Base-by-base conservation (phyloP, 1,284 basidiomycete species). In the Melampsora larici-populina region DNA sequence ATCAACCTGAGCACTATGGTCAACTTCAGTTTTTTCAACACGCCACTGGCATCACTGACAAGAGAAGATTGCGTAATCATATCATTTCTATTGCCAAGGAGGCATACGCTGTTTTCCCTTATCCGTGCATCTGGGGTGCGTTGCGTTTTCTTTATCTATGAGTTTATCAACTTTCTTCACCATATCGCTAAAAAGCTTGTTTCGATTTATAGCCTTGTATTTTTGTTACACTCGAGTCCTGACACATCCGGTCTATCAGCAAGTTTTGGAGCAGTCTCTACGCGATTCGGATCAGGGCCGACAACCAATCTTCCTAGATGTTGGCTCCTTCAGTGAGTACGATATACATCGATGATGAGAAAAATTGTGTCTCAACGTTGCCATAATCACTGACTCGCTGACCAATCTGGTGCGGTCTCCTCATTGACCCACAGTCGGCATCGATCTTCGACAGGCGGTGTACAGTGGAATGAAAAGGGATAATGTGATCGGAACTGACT, bases 271-370 rank as follows among this genome's bases (percentile, higher is more conserved):
- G 48, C 36, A 36, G 5, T 36, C 36, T 36, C 48, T 75, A 8
- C 17, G 40, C 15, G 49, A 75, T 24, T 48, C 48, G 46, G 17
- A 21, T 3, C 62, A 75, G 9, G 64, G 51, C 31, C 36, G 18
- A 21, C 72, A 75, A 36, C 72, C 72, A n/a, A 75, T 75, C 36
- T 75, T 75, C 40, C 43, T 75, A 33, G 72, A 75, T n/a, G 72
- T 75, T 67, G 72, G 72, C 55, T 65, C 72, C 24, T 75, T 75
- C 58, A 46, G 70, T 73, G 15, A 26, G 62, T 46, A 17, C 46
- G 18, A 9, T 7, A 31, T 31, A 8, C 48, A 17, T 48, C 46
- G 26, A 51, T 67, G 24, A 17, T 43, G 26, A 29, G 21, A 49
- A 73, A n/a, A n/a, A n/a, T n/a, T n/a, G n/a, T n/a, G 26, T 6